phyloP scores from a whole-genome alignment of 2,329 filamentous ascomycete species.

The Daldinia sp. region DNA sequence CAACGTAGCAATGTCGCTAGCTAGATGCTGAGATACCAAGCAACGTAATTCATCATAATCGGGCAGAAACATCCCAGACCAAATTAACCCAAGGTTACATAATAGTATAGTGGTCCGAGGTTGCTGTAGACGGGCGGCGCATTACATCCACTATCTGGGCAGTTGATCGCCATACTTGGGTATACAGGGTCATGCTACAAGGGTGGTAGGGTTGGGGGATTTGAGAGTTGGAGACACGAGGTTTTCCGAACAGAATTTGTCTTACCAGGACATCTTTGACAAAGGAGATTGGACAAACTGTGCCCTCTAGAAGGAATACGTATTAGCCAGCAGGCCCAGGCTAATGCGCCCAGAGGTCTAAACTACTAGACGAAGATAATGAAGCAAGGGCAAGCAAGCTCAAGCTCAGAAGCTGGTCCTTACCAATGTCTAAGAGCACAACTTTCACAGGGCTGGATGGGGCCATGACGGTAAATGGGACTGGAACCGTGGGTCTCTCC shows the following conservation, averaged over 20 bases:
- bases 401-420: conserved; percentile 50
- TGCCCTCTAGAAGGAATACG: conserved; percentile 72
- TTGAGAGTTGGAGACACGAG: conserved; percentile 27
- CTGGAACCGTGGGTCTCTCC: conserved; percentile 35
- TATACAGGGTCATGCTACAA: conserved; percentile 40
- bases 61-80: conserved; percentile 13
- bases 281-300: conserved; percentile 85
- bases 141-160: conserved; percentile 32
- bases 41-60: conserved; percentile 19
- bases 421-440: conserved; percentile 71
- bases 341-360: conserved; percentile 50
- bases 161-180: conserved; percentile 42
- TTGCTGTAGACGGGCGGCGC: conserved; percentile 24
- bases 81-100: conserved; percentile 21
- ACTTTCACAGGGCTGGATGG: conserved; percentile 56
- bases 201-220: conserved; percentile 22
- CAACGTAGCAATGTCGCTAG: conserved; percentile 21
- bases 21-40: conserved; percentile 19
- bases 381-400: conserved; percentile 33
- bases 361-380: conserved; percentile 31
- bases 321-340: conserved; percentile 57
- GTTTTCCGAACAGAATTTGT: conserved; percentile 43
- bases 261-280: conserved; percentile 86
- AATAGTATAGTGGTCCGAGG: conserved; percentile 10
- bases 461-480: conserved; percentile 49